Evolutionary conservation across 2,329 filamentous ascomycete species (phyloP), one percentile per base, ranked within the genome.

Genomic region (Venturia pyrina): DNA sequence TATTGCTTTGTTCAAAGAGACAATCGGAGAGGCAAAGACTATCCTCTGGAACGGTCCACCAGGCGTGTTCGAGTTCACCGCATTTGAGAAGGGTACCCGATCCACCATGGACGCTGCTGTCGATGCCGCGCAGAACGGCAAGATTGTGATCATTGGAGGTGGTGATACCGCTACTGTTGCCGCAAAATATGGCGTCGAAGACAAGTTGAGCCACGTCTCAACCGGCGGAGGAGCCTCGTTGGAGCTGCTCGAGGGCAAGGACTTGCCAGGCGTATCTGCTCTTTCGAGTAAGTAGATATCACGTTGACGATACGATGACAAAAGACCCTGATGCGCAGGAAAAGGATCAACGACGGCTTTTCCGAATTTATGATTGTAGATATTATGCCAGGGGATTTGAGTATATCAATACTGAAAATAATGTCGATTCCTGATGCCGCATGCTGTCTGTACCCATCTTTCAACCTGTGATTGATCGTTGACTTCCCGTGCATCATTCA

Each of bases 31-130:
- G 74, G 87, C 93, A 70, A 87, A 97, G 85, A 99, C 95, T 66
- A 97, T 99, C 78, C 89, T 99, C 69, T 99, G 95, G 95, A 99
- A 99, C 83, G 95, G 95, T 66, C 95, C 95, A 65, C 88, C 93
- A 19, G 95, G 95, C 78, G 95, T 99, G 72, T 99, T 99, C 74
- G 95, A 99, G 85, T 89, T 98, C 75, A 91, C 97, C 68, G 89
- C 90, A 76, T 99, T 99, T 78, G 91, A 93, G 74, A 88, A 83
- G 69, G 95, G 91, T 72, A 99, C 95, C 75, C 96, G 96, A 86
- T 84, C 87, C 68, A 96, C 91, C 62, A 87, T 99, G 71, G 90
- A 97, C 74, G 91, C 91, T 66, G 93, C 89, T 65, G 92, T 98
- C 65, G 83, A 84, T 32, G 95, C 89, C 68, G 89, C 89, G 67